phyloP scores from a whole-genome alignment of 495 filamentous ascomycete species.

The Mycothermus thermophilus region DNA sequence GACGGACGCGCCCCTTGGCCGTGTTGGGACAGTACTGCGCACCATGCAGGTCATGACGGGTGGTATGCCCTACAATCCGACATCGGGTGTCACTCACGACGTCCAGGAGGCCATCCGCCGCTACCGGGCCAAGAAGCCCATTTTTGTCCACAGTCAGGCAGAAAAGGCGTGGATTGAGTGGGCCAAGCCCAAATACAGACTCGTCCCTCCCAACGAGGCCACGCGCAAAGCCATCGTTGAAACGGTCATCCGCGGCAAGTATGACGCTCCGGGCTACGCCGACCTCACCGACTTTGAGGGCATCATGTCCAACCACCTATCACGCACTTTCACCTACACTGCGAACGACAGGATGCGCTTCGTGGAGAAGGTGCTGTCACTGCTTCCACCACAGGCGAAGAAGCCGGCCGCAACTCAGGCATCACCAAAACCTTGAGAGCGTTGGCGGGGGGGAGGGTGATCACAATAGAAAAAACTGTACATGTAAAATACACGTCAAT shows the following conservation, averaged over 20 bases:
- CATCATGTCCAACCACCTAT: constrained; percentile 22
- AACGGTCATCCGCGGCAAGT: constrained; percentile 27
- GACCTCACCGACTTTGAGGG: constrained; percentile 20
- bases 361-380: constrained; percentile 12
- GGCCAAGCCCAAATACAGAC: constrained; percentile 2
- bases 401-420: too few relatives aligned
- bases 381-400: constrained; percentile 14
- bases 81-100: constrained; percentile 14
- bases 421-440: too few relatives aligned
- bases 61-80: constrained; percentile 16
- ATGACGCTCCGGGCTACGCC: constrained; percentile 18
- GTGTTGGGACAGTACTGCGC: constrained; percentile 17
- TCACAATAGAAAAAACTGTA: too few relatives aligned
- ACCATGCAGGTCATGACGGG: constrained; percentile 21
- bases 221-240: constrained; percentile 27
- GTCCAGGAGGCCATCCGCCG: constrained; percentile 3
- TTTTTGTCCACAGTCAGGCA: constrained; percentile 18
- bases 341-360: constrained; percentile 10
- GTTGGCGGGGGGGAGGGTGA: too few relatives aligned
- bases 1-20: constrained; percentile 11
- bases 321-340: constrained; percentile 14
- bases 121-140: constrained; percentile 13
- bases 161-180: constrained; percentile 27
- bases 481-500: too few relatives aligned
- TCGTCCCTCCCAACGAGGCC: constrained; percentile 9